Conservation (phyloP, 129 eudicot species). For the Centella asiatica region DNA sequence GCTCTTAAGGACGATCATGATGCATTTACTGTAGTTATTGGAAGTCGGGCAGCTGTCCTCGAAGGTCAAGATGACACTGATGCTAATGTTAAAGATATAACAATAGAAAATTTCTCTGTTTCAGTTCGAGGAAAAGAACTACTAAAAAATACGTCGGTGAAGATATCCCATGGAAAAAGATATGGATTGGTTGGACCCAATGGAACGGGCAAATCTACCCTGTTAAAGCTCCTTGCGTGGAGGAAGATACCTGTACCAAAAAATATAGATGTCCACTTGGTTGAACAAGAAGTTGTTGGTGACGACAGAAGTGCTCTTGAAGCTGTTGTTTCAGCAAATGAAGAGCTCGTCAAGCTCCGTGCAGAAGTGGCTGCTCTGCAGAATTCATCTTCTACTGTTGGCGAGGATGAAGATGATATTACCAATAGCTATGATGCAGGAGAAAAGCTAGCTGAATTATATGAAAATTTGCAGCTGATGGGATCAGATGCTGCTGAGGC, state of each 20-base stretch:
- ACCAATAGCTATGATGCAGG: constrained; percentile 35
- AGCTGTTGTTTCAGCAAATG: constrained; percentile 82
- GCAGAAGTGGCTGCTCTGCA: constrained; percentile 52
- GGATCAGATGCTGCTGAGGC: constrained; percentile 92
- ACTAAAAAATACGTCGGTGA: constrained; percentile 56
- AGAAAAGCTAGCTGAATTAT: constrained; percentile 64
- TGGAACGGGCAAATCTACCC: constrained; percentile 80
- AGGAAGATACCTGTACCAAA: constrained; percentile 82
- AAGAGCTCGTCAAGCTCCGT: constrained; percentile 53
- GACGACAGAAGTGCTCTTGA: constrained; percentile 69
- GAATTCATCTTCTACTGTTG: constrained; percentile 23
- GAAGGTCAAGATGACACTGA: constrained; percentile 71
- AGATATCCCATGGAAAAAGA: constrained; percentile 77
- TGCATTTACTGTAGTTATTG: constrained; percentile 77
- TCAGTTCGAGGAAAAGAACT: constrained; percentile 79
- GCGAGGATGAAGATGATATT: constrained; percentile 20
- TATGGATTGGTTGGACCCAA: constrained; percentile 86
- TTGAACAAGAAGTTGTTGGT: constrained; percentile 78
- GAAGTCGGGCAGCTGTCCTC: constrained; percentile 60
- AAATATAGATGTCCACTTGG: constrained; percentile 74
- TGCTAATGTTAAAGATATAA: constrained; percentile 80
- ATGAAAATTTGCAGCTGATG: constrained; percentile 61
- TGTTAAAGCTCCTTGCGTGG: constrained; percentile 83
- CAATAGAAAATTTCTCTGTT: constrained; percentile 73
- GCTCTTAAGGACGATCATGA: constrained; percentile 76